Evolutionary conservation across 1,139 yeast genomes (phyloP).

Genomic region (Candida freyschussii): DNA sequence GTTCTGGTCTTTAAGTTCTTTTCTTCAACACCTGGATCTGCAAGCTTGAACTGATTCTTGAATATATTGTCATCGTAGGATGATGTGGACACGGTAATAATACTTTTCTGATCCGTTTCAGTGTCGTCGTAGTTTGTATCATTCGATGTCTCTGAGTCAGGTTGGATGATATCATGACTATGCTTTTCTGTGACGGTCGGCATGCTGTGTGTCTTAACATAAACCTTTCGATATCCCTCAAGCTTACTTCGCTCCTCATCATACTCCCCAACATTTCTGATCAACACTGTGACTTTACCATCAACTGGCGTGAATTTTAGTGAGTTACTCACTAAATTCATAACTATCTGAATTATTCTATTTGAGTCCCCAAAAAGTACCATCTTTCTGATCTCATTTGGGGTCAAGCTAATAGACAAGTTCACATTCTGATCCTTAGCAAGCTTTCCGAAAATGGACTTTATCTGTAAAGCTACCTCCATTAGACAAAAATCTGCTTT

Average conservation of each 20-base stretch:
- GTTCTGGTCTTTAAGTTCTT: constrained; percentile 19
- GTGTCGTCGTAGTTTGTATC: constrained; percentile 22
- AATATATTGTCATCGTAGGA: constrained; percentile 54
- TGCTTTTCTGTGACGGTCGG: constrained; percentile 1
- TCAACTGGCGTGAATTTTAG: constrained; percentile 85
- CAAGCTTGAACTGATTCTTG: constrained; percentile 42
- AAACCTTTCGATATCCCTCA: constrained; percentile 34
- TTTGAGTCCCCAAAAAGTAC: constrained; percentile 80
- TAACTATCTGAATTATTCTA: constrained; percentile 78
- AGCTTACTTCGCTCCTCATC: constrained; percentile 43
- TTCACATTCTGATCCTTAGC: constrained; percentile 75
- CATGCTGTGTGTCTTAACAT: constrained; percentile 20
- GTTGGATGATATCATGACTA: constrained; percentile 2
- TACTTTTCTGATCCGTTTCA: constrained; percentile 30
- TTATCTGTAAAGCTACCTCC: constrained; percentile 72
- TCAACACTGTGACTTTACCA: constrained; percentile 68
- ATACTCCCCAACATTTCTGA: constrained; percentile 66
- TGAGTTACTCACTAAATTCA: constrained; percentile 84
- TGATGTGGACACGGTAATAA: constrained; percentile 44
- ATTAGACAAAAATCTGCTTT: constrained; percentile 68
- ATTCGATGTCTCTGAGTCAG: constrained; percentile 13
- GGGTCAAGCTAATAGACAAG: constrained; percentile 51
- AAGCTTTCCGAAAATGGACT: constrained; percentile 81
- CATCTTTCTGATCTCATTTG: constrained; percentile 57
- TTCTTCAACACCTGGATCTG: constrained; percentile 21